Evolutionary conservation across 352 stramenopile species (phyloP), one percentile per base, ranked within the genome.

Genomic region (Phytophthora sp.): DNA sequence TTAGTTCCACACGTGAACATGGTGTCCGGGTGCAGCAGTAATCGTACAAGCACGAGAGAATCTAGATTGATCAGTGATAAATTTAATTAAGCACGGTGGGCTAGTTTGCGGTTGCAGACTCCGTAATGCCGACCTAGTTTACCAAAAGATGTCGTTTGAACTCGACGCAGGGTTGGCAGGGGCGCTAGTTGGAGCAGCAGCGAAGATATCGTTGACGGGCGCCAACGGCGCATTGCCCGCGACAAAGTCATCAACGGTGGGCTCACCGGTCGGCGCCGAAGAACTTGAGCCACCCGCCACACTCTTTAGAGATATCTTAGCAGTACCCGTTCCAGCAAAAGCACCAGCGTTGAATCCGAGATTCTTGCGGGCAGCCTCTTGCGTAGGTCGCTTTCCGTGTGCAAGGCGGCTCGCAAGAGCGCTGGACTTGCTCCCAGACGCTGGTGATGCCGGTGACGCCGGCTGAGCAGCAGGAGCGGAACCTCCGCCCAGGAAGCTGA

Each of bases 241-340:
- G 5, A 68, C 75, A 49, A 89, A 89, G 43, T 87, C 79, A 27
- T 89, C 79, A 20, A 89, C 46, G 12, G 74, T 80, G 10, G 72
- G 68, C 44, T 77, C 62, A 49, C 43, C 31, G 7, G 12, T 44
- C 23, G 9, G 21, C 5, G 34, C 2, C 15, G 59, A 59, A 0
- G 45, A 41, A 21, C 32, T 20, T 15, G 55, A 5, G 8, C 44
- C 41, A 26, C 65, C 70, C 5, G 55, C 71, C 41, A 89, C 51
- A n/a, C 73, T 80, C 66, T 88, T 89, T 34, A 89, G 74, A 6
- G 80, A 89, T 41, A 89, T 87, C 52, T 81, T 82, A 1, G 77
- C 55, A 13, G 65, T 52, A 21, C 38, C 55, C 3, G 68, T 62
- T 20, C 68, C 58, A 2, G 62, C 54, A 42, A 91, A 93, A 0